Percentiles rank a stretch among this genome's conserved stretches.
These are phyloP conservation scores for Lactarius indigo DNA, from an alignment of 768 basidiomycete species.

Conservation along the genomic window DNA sequence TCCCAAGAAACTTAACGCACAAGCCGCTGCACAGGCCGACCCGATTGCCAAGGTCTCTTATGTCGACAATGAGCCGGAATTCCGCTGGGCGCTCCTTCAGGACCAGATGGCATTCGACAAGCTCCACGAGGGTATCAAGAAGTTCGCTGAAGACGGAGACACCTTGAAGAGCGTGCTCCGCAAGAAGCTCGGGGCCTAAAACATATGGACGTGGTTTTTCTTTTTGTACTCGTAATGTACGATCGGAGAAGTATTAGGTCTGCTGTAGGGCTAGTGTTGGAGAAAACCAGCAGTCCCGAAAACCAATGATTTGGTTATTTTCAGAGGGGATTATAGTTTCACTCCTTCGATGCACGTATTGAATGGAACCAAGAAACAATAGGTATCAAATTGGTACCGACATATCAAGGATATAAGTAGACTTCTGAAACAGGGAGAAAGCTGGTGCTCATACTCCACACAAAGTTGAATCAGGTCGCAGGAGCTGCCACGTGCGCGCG, in stretches of 20 bases:
- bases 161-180: conserved; percentile 81
- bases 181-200: conserved; percentile 54
- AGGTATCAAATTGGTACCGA: background rate
- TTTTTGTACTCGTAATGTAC: conserved; percentile 2
- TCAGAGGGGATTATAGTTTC: background rate
- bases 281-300: background rate
- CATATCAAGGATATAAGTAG: background rate
- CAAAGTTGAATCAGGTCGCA: conserved; percentile 27
- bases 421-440: background rate
- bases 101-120: conserved; percentile 99
- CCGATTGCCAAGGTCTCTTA: conserved; percentile 76
- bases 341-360: background rate
- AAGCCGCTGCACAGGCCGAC: conserved; percentile 53
- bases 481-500: conserved; percentile 10
- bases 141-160: conserved; percentile 94
- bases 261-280: background rate
- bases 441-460: background rate
- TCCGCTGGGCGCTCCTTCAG: conserved; percentile 90
- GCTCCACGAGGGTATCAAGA: conserved; percentile 96
- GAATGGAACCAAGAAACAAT: background rate
- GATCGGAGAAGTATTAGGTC: background rate
- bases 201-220: background rate
- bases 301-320: background rate
- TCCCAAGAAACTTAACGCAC: conserved; percentile 78
- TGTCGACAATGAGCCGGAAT: conserved; percentile 92